A percentile compares a stretch with the other conserved stretches of the same genome.
These are phyloP conservation scores for Pseudogymnoascus sp. DNA, from an alignment of 2,329 filamentous ascomycete species.

Conservation along the genomic window DNA sequence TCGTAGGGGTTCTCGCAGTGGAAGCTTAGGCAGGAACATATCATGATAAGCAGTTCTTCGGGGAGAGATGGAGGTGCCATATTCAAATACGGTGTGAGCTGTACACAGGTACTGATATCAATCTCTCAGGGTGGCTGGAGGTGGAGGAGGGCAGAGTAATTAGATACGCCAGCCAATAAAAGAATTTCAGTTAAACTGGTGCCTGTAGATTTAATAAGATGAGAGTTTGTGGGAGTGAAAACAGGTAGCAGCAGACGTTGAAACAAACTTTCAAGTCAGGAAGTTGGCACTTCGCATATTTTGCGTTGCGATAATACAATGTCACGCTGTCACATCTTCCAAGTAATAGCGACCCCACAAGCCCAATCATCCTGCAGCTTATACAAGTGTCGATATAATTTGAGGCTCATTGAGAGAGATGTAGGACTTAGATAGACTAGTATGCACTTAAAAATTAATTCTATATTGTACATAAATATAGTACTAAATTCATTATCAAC, in stretches of 20 bases:
- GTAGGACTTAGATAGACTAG: not conserved
- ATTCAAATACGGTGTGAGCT: no score
- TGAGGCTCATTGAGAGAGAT: not conserved
- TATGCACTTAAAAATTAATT: not conserved
- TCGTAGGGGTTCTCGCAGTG: not conserved
- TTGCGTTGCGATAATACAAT: not conserved
- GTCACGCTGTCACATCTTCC: not conserved
- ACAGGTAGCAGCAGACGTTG: not conserved
- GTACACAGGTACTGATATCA: not conserved
- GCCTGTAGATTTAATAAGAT: not conserved
- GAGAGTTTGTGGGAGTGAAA: not conserved
- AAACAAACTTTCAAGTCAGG: not conserved
- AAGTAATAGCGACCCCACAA: not conserved
- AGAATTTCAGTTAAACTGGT: not conserved
- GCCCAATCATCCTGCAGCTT: not conserved
- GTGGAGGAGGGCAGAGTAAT: not conserved
- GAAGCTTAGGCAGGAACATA: not conserved
- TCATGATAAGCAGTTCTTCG: not conserved
- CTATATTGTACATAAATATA: slow-evolving; percentile 7
- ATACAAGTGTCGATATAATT: not conserved
- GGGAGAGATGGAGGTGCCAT: not conserved
- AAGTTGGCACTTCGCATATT: not conserved
- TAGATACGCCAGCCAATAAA: not conserved
- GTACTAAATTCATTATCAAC: slow-evolving; percentile 3
- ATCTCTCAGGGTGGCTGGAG: not conserved